These are phyloP conservation scores for Phylloporus rhodoxanthus DNA, from an alignment of 768 basidiomycete species.

Conservation along the genomic window DNA sequence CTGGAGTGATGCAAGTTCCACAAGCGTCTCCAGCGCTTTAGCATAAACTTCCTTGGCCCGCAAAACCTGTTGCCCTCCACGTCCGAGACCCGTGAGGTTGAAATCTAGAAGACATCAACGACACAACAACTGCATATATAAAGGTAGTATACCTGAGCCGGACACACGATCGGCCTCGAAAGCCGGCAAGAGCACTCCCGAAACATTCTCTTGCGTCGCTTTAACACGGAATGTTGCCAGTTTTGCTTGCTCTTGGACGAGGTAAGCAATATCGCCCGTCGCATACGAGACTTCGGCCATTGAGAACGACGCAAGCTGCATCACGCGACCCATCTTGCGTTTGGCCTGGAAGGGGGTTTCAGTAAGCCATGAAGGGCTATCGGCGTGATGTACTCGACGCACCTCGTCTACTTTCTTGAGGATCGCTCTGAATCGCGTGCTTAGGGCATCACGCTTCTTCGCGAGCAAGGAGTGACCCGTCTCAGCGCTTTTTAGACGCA, in stretches of 20 bases:
- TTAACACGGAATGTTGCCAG: conserved; percentile 88
- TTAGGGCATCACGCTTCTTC: conserved; percentile 97
- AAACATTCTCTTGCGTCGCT: conserved; percentile 96
- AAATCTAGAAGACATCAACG: conserved; percentile 57
- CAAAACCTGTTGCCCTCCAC: conserved; percentile 94
- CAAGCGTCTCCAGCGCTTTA: conserved; percentile 94
- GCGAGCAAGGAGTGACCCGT: conserved; percentile 93
- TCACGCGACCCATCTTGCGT: conserved; percentile 97
- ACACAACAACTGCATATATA: not conserved
- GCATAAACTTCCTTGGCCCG: conserved; percentile 96
- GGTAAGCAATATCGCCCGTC: conserved; percentile 95
- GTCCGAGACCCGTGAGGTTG: conserved; percentile 92
- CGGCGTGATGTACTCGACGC: conserved; percentile 17
- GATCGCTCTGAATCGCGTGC: conserved; percentile 90
- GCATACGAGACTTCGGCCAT: conserved; percentile 98
- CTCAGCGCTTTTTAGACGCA: conserved; percentile 85
- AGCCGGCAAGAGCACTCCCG: conserved; percentile 90
- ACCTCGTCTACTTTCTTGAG: conserved; percentile 98
- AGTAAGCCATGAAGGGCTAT: conserved; percentile 8
- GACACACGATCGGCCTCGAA: conserved; percentile 87
- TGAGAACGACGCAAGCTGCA: conserved; percentile 98
- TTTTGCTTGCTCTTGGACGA: conserved; percentile 94
- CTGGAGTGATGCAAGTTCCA: conserved; percentile 93
- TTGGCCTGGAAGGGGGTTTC: conserved; percentile 65
- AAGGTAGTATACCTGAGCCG: conserved; percentile 59